Conservation (phyloP, 257 asterid species). For the Cordia subcordata region DNA sequence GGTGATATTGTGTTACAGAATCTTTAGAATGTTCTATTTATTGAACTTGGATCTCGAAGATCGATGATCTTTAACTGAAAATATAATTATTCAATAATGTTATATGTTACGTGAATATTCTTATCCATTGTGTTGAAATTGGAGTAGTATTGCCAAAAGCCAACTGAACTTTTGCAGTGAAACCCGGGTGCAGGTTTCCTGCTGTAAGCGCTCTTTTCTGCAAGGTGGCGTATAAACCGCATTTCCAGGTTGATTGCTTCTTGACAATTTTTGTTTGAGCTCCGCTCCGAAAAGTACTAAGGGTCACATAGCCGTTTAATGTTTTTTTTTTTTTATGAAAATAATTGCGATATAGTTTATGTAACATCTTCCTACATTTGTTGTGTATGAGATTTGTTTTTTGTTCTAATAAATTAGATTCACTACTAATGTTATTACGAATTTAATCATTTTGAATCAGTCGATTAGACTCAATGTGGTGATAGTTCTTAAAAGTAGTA, state of each 20-base stretch:
- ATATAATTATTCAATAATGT: too few species aligned
- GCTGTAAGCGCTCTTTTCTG: slow-evolving; percentile 6
- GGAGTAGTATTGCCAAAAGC: slow-evolving; percentile 9
- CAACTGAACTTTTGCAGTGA: neutral
- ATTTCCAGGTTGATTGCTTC: slow-evolving; percentile 26
- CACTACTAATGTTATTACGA: too few species aligned
- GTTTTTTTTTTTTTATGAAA: slow-evolving; percentile 21
- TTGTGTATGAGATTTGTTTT: too few species aligned
- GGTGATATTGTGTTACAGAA: slow-evolving; percentile 5
- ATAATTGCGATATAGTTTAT: too few species aligned
- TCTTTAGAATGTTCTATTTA: slow-evolving; percentile 3
- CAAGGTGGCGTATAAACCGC: slow-evolving; percentile 21
- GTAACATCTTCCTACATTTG: too few species aligned
- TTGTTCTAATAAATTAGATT: too few species aligned
- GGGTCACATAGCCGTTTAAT: slow-evolving; percentile 1
- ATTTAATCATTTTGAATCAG: too few species aligned
- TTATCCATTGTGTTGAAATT: slow-evolving; percentile 20
- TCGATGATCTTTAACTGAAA: too few species aligned
- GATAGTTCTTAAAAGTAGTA: too few species aligned
- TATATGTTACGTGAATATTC: too few species aligned
- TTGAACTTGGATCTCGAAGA: too few species aligned
- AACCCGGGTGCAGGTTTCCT: neutral
- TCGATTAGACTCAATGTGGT: too few species aligned
- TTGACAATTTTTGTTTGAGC: slow-evolving; percentile 10
- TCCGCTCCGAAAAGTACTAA: slow-evolving; percentile 9